These are phyloP conservation scores for Lepidium didymum DNA, from an alignment of 345 rosid species.

Conservation along the genomic window DNA sequence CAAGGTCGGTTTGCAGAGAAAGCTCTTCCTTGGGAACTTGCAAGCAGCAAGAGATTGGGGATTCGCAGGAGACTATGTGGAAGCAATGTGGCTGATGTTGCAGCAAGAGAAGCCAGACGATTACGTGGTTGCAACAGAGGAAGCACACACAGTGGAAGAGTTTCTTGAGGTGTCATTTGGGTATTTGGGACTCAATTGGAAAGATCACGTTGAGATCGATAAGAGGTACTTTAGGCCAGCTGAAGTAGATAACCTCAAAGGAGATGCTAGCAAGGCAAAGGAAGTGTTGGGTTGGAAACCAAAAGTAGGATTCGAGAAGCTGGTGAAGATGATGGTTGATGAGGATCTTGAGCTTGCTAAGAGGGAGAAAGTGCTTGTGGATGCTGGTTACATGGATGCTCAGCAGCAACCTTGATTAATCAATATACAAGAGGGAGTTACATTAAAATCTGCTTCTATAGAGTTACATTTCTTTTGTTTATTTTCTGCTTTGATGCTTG, in stretches of 20 bases:
- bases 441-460: not conserved
- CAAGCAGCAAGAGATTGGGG: slow-evolving; percentile 96
- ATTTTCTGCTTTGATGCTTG: not conserved
- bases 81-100: slow-evolving; percentile 99
- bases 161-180: slow-evolving; percentile 80
- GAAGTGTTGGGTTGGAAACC: slow-evolving; percentile 69
- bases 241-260: slow-evolving; percentile 48
- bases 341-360: slow-evolving; percentile 79
- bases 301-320: slow-evolving; percentile 63
- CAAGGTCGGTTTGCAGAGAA: slow-evolving; percentile 76
- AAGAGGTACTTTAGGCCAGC: slow-evolving; percentile 53
- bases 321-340: slow-evolving; percentile 95
- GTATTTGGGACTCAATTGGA: slow-evolving; percentile 55
- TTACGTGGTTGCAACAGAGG: slow-evolving; percentile 95
- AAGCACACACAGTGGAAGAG: slow-evolving; percentile 84
- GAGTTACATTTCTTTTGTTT: not conserved
- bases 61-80: slow-evolving; percentile 89
- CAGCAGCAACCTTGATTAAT: slow-evolving; percentile 70
- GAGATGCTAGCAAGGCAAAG: slow-evolving; percentile 48
- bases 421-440: not conserved
- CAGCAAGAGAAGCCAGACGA: slow-evolving; percentile 93
- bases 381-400: slow-evolving; percentile 88
- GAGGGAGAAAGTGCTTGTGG: slow-evolving; percentile 92
- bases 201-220: slow-evolving; percentile 50
- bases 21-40: slow-evolving; percentile 74